Base-by-base conservation (phyloP, 2,329 filamentous ascomycete species). In the Aspergillus sergii region DNA sequence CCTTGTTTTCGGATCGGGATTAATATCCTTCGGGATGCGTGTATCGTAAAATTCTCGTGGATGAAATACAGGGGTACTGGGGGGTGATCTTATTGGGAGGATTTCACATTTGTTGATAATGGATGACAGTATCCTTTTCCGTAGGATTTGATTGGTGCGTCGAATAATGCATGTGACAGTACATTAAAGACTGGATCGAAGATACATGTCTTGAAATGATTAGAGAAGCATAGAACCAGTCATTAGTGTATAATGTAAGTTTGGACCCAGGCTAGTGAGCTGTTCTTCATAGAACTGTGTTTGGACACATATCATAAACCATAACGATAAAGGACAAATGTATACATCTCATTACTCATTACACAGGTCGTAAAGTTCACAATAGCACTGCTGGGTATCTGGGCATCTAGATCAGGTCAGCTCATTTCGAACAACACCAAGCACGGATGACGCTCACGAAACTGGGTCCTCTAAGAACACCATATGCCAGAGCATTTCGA, bases 321-420 rank as follows among this genome's bases (percentile, higher is more conserved):
- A 26, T 30, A 19, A 19, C 14, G 23, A 28, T 50, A 16, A 30
- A 30, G 12, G 5, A 30, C 14, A 16, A 8, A 48, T 28, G 16
- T 11, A 32, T 30, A n/a, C 6, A 36, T 9, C 9, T 10, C 28
- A 16, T 54, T 59, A 59, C 21, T 56, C 62, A 21, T 60, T 23
- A 48, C 62, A 64, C 12, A 64, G 19, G 8, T 34, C 6, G 90
- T 64, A 64, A n/a, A 64, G 60, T 16, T 63, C 63, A 54, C 63
- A 64, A 39, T 63, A 63, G 46, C 63, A 64, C 53, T 64, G 63
- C 23, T 53, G 39, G 10, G 54, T 43, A 58, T 60, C 57, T 3
- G 63, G 63, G 36, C 63, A 64, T 54, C 63, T 64, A 19, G n/a
- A 16, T 30, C 9, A 14, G 12, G 36, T 59, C 12, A 64, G 56